A percentile compares a stretch with the other conserved stretches of the same genome.
These are phyloP conservation scores for Nitzschia sp. DNA, from an alignment of 108 stramenopile genomes.

Conservation along the genomic window DNA sequence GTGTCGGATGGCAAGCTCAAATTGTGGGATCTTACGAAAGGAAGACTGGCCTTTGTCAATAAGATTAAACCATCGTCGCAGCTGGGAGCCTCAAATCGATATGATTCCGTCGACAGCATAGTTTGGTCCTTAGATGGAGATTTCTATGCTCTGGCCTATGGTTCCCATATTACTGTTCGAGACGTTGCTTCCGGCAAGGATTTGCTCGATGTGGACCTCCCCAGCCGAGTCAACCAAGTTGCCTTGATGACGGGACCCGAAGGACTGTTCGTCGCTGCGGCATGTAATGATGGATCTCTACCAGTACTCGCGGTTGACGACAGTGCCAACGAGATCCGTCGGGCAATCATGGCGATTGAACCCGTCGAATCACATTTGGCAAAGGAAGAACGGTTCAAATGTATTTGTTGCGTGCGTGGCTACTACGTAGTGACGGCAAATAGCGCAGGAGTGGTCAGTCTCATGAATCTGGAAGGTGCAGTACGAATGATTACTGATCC, in stretches of 20 bases:
- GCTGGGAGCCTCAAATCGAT: conserved; percentile 44
- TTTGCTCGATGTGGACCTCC: conserved; percentile 78
- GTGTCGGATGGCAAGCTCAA: conserved; percentile 75
- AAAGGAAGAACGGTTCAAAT: conserved; percentile 87
- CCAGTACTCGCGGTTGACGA: conserved; percentile 78
- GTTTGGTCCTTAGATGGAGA: conserved; percentile 73
- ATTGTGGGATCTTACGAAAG: conserved; percentile 90
- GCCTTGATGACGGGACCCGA: conserved; percentile 68
- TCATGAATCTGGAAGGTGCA: conserved; percentile 85
- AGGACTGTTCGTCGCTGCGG: conserved; percentile 78
- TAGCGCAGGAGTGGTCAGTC: conserved; percentile 82
- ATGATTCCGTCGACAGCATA: conserved; percentile 57
- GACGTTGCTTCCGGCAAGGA: conserved; percentile 82
- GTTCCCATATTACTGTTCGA: conserved; percentile 70
- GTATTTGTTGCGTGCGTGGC: conserved; percentile 61
- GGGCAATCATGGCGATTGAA: conserved; percentile 90
- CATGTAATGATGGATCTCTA: conserved; percentile 91
- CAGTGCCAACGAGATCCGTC: conserved; percentile 50
- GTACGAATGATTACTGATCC: conserved; percentile 64
- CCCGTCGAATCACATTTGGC: conserved; percentile 78
- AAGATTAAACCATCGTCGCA: conserved; percentile 50
- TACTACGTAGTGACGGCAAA: conserved; percentile 85
- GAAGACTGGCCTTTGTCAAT: conserved; percentile 74
- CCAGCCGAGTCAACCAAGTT: conserved; percentile 74
- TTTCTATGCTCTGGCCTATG: conserved; percentile 73